Evolutionary conservation across 345 rosid genomes (phyloP), one percentile per base, ranked within the genome.

Genomic region (Heritiera littoralis): DNA sequence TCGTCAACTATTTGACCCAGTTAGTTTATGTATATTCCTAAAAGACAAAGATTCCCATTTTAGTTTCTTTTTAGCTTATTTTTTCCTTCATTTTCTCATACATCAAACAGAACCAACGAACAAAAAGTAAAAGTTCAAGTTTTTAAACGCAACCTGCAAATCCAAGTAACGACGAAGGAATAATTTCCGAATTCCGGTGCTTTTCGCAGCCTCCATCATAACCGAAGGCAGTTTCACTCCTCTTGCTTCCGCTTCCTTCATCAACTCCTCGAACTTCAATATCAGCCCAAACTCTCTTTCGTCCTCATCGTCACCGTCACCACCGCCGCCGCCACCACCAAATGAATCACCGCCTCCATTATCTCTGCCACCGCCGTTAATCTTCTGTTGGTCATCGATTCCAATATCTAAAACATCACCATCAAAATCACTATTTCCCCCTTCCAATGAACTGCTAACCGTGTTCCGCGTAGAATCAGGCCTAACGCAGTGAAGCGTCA

Each of bases 211-310:
- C 70, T 89, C 95, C 80, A 90, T 35, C 98, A 94, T 91, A 80
- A 92, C 98, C 51, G 76, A 70, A 30, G 98, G 98, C 80, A 94
- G 84, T 46, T 73, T 63, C 55, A 85, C 89, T 14, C 98, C 97
- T 78, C 90, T 81, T 12, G 84, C 87, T 72, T 92, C 95, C 20
- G 87, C 79, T 81, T 93, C 98, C 64, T 80, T 90, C 78, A 92
- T 80, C 77, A 93, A 93, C 58, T 92, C 93, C 10, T 92, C 95
- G 14, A 85, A 89, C 63, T 89, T 91, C 88, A 94, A 3, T 1
- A 93, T 72, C 75, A 92, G 97, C 63, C 98, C 98, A 73, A 94
- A 90, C 85, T 94, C 95, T 41, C 81, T 74, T 81, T 92, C 94
- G n/a, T 90, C 94, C 14, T 61, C 82, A 28, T 86, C 89, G 2